phyloP scores from a whole-genome alignment of 257 asterid genomes.

The Plantago elongata region DNA sequence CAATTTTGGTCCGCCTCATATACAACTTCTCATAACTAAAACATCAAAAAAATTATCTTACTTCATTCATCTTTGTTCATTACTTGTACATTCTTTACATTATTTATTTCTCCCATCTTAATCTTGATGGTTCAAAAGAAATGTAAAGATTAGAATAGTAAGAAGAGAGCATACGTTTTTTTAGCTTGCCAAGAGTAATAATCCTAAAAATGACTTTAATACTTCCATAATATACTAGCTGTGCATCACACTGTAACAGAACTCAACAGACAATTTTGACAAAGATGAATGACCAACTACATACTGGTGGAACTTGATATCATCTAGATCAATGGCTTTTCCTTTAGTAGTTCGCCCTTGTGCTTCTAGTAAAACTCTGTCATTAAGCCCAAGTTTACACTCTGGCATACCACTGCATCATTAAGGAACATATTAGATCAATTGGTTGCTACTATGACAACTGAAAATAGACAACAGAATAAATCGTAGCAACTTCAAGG shows the following conservation, averaged over 20 bases:
- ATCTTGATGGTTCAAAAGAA: too few relatives aligned
- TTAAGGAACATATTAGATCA: too few relatives aligned
- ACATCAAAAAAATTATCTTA: too few relatives aligned
- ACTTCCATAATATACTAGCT: neutral
- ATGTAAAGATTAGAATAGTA: neutral
- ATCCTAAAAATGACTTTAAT: neutral
- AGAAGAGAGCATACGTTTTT: neutral
- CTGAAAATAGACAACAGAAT: too few relatives aligned
- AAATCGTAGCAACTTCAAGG: neutral
- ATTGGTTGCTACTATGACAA: too few relatives aligned
- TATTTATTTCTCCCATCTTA: too few relatives aligned
- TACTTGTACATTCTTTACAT: too few relatives aligned
- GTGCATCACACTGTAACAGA: neutral
- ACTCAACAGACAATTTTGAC: neutral
- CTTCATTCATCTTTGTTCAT: neutral
- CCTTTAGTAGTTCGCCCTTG: slow-evolving; percentile 48
- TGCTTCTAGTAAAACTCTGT: slow-evolving; percentile 44
- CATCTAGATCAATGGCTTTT: slow-evolving; percentile 52
- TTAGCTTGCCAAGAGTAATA: neutral
- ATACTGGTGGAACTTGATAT: slow-evolving; percentile 52
- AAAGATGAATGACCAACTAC: slow-evolving; percentile 6
- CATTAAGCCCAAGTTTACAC: slow-evolving; percentile 50
- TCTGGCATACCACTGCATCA: slow-evolving; percentile 44
- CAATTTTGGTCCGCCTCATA: neutral
- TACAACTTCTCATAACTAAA: too few relatives aligned